Percentiles rank a stretch among this genome's conserved stretches.
Conservation (phyloP, 495 filamentous ascomycete species). For the Neurospora sp. region DNA sequence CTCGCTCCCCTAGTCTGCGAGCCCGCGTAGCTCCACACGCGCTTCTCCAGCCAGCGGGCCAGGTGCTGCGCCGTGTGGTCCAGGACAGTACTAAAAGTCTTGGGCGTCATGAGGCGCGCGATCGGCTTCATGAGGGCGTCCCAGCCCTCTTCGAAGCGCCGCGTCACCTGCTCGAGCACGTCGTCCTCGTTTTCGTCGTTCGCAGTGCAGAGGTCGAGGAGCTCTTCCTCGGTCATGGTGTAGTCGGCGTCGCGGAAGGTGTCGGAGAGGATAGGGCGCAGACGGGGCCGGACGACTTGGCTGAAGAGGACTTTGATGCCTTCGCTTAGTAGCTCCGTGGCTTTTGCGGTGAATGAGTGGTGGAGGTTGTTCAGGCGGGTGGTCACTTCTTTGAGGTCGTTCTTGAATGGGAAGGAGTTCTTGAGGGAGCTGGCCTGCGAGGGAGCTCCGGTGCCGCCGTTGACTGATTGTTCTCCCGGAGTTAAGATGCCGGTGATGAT, state of each 20-base stretch:
- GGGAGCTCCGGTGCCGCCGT: slow-evolving; percentile 5
- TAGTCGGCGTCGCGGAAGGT: slow-evolving; percentile 92
- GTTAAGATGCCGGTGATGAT: slow-evolving; percentile 61
- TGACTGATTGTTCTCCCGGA: slow-evolving; percentile 21
- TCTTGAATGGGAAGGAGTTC: slow-evolving; percentile 66
- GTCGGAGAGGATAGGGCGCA: slow-evolving; percentile 77
- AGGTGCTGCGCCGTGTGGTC: slow-evolving; percentile 64
- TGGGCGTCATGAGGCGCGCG: slow-evolving; percentile 69
- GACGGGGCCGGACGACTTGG: slow-evolving; percentile 74
- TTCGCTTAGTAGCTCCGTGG: slow-evolving; percentile 70
- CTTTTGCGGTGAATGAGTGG: slow-evolving; percentile 61
- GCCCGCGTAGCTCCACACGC: slow-evolving; percentile 72
- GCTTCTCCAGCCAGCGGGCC: slow-evolving; percentile 69
- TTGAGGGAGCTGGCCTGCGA: slow-evolving; percentile 33
- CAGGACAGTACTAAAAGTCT: slow-evolving; percentile 59
- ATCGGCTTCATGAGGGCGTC: slow-evolving; percentile 73
- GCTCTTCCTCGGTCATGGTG: slow-evolving; percentile 40
- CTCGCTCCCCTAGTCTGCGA: slow-evolving; percentile 49
- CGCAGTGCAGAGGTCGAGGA: slow-evolving; percentile 35
- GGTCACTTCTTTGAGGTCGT: slow-evolving; percentile 58
- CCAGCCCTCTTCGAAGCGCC: slow-evolving; percentile 74
- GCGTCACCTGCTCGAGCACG: slow-evolving; percentile 50
- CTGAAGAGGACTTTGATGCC: slow-evolving; percentile 77
- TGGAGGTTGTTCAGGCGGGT: slow-evolving; percentile 59
- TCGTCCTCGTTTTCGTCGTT: slow-evolving; percentile 44